Percentiles rank a stretch among this genome's conserved stretches.
Evolutionary conservation across 768 basidiomycete species (phyloP).

Genomic region (Mycena alexandri): DNA sequence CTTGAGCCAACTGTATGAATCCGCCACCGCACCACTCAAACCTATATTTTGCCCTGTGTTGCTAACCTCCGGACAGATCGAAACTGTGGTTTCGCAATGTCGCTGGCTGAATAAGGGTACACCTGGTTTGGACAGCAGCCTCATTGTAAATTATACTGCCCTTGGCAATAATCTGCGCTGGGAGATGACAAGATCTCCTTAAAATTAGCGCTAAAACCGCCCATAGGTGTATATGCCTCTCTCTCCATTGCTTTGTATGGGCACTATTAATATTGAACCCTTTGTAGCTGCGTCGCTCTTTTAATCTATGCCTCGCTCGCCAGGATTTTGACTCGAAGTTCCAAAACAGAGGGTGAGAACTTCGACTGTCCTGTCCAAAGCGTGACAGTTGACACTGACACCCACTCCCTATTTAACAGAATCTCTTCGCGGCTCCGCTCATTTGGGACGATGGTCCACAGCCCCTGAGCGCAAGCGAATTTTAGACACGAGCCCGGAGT

Average conservation of each 20-base stretch:
- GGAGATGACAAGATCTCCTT: no score
- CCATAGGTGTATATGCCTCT: no score
- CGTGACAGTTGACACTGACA: constrained; percentile 21
- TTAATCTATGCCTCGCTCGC: neutral
- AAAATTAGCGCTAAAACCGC: no score
- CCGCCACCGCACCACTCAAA: neutral
- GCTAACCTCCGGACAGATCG: neutral
- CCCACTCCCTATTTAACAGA: constrained; percentile 21
- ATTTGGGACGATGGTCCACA: neutral
- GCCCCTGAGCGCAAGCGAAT: neutral
- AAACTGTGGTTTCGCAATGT: neutral
- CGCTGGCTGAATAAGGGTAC: neutral
- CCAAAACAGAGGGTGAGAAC: neutral
- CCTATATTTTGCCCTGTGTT: neutral
- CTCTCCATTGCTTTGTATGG: no score
- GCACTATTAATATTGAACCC: no score
- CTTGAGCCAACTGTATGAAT: neutral
- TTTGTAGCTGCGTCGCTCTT: no score
- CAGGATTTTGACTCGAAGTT: no score
- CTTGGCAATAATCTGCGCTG: no score
- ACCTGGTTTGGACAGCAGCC: no score
- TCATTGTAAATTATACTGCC: no score
- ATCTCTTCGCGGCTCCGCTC: constrained; percentile 9
- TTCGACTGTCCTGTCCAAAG: constrained; percentile 2
- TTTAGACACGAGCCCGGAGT: neutral